phyloP scores from a whole-genome alignment of 1,284 basidiomycete species.

The Pyrrhoderma noxium region DNA sequence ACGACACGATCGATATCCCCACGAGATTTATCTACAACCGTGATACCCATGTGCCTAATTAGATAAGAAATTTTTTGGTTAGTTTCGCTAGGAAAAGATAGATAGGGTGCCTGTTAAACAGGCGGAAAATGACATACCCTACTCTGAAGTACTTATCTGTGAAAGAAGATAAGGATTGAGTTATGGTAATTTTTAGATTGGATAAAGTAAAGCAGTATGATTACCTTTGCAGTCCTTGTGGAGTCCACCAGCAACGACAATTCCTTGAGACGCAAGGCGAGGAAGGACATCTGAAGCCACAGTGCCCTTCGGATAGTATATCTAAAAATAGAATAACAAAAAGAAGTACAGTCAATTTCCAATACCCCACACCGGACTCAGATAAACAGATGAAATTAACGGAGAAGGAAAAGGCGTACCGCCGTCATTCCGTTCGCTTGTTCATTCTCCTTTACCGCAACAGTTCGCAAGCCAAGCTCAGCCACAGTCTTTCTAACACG shows the following conservation, averaged over 20 bases:
- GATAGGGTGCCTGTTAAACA: conserved; percentile 1
- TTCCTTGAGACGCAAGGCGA: conserved; percentile 56
- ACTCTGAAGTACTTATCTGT: conserved; percentile 77
- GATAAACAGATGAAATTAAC: conserved; percentile 6
- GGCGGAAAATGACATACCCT: conserved; percentile 43
- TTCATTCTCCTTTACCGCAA: conserved; percentile 54
- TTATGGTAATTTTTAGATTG: conserved; percentile 6
- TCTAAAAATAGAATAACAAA: conserved; percentile 27
- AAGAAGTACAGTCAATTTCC: not conserved
- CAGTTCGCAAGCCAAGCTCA: conserved; percentile 67
- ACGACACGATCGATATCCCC: conserved; percentile 77
- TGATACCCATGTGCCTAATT: conserved; percentile 83
- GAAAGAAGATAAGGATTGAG: not conserved
- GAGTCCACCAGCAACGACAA: conserved; percentile 87
- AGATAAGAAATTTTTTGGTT: not conserved
- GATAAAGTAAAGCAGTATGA: conserved; percentile 18
- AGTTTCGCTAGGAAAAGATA: not conserved
- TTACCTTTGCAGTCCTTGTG: conserved; percentile 81
- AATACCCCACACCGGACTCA: conserved; percentile 3
- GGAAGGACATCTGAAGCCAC: conserved; percentile 70
- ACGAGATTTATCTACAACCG: conserved; percentile 61
- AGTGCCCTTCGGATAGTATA: conserved; percentile 77
- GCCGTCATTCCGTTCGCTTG: conserved; percentile 95
- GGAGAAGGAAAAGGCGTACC: conserved; percentile 31
- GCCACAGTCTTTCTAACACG: conserved; percentile 68